These are phyloP conservation scores for Triangularia verruculosa DNA, from an alignment of 2,329 filamentous ascomycete species.

Conservation along the genomic window DNA sequence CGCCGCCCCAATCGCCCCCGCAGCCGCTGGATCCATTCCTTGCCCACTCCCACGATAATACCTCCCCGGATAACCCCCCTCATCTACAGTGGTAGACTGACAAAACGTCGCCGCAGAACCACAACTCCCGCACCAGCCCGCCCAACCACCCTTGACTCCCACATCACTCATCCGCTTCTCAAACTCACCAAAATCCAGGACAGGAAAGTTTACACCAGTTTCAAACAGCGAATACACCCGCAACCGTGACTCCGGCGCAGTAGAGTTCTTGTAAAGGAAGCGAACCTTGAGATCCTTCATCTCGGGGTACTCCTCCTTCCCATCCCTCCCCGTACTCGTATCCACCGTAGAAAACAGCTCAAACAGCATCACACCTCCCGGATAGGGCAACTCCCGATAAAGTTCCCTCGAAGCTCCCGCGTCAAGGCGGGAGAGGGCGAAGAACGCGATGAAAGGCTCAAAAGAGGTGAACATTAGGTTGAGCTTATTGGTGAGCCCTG, in stretches of 20 bases:
- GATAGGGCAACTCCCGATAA: slow-evolving; percentile 53
- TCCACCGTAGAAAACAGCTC: slow-evolving; percentile 51
- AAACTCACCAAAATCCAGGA: background rate
- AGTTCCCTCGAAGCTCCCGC: slow-evolving; percentile 52
- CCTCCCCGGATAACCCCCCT: background rate
- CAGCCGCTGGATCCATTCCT: slow-evolving; percentile 35
- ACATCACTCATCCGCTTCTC: background rate
- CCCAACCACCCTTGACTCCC: background rate
- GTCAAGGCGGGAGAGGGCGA: slow-evolving; percentile 47
- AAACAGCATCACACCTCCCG: slow-evolving; percentile 72
- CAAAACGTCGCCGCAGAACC: background rate
- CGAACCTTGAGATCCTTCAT: slow-evolving; percentile 47
- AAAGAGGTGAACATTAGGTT: slow-evolving; percentile 53
- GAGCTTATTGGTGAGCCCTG: slow-evolving; percentile 44
- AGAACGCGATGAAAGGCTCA: slow-evolving; percentile 55
- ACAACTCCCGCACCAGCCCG: slow-evolving; percentile 2
- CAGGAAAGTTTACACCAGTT: background rate
- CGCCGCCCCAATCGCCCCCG: slow-evolving; percentile 46
- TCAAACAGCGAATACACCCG: slow-evolving; percentile 4
- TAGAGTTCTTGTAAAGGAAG: slow-evolving; percentile 55
- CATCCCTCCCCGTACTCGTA: slow-evolving; percentile 5
- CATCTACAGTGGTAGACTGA: background rate
- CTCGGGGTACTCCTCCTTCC: slow-evolving; percentile 29
- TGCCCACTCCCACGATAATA: background rate
- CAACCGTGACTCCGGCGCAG: slow-evolving; percentile 28